phyloP scores from a whole-genome alignment of 1,284 basidiomycete species.

The Marasmius fiardii region DNA sequence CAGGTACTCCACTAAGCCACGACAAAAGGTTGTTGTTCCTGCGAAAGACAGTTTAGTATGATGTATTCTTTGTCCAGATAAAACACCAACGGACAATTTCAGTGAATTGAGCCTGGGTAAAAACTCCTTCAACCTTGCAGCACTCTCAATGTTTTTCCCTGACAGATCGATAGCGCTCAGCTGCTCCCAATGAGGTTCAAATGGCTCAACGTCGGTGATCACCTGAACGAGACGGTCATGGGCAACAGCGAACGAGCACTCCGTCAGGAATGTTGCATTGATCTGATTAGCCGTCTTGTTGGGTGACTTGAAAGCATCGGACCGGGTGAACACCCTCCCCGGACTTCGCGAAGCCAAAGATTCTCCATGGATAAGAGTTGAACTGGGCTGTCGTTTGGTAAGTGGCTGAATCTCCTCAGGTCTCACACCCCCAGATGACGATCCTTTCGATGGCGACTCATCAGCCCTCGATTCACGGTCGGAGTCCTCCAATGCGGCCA shows the following conservation, averaged over 20 bases:
- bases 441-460: constrained; percentile 64
- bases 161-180: constrained; percentile 78
- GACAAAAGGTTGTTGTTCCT: constrained; percentile 81
- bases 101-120: constrained; percentile 82
- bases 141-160: constrained; percentile 79
- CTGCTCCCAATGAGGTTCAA: constrained; percentile 92
- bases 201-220: constrained; percentile 94
- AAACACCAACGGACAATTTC: constrained; percentile 57
- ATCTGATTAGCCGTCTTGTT: constrained; percentile 27
- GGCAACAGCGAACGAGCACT: constrained; percentile 92
- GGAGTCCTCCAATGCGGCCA: constrained; percentile 66
- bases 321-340: constrained; percentile 45
- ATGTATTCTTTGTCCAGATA: not conserved
- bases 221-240: constrained; percentile 89
- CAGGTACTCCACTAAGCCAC: constrained; percentile 86
- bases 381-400: constrained; percentile 34
- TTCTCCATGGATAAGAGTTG: constrained; percentile 2
- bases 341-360: constrained; percentile 26
- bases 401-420: constrained; percentile 48
- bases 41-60: constrained; percentile 16
- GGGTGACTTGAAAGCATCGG: constrained; percentile 33
- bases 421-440: constrained; percentile 28
- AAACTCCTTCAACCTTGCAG: constrained; percentile 92
- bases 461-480: constrained; percentile 50
- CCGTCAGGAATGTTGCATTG: constrained; percentile 85